These are phyloP conservation scores for Solioccasus polychromus DNA, from an alignment of 768 basidiomycete genomes.

Conservation along the genomic window DNA sequence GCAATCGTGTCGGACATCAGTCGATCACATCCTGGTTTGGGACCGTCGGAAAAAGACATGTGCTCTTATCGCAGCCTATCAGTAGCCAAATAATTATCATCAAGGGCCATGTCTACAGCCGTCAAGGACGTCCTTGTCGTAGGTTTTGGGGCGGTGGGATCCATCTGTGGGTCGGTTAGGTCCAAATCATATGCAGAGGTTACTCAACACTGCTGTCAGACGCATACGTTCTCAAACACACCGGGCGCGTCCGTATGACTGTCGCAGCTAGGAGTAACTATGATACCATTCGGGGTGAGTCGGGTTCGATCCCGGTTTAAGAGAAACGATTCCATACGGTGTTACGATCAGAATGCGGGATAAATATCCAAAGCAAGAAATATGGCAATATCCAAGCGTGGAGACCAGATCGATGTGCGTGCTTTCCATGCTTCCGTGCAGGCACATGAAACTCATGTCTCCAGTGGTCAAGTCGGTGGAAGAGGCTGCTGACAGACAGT, in stretches of 20 bases:
- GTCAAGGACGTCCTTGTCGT: constrained; percentile 54
- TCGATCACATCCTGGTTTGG: too few relatives aligned
- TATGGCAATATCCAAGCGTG: constrained; percentile 58
- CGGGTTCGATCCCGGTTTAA: background rate
- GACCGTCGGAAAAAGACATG: too few relatives aligned
- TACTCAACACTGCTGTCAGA: constrained; percentile 34
- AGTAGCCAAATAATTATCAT: too few relatives aligned
- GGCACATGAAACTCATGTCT: constrained; percentile 1
- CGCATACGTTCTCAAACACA: constrained; percentile 52
- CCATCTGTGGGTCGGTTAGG: too few relatives aligned
- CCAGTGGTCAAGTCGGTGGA: constrained; percentile 58
- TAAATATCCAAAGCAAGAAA: constrained; percentile 55
- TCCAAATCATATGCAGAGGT: background rate
- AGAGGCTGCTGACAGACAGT: constrained; percentile 58
- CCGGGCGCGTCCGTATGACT: constrained; percentile 62
- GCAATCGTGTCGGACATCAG: too few relatives aligned
- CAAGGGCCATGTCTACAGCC: constrained; percentile 10
- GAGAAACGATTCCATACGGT: too few relatives aligned
- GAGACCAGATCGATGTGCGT: constrained; percentile 60
- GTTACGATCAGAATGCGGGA: constrained; percentile 50
- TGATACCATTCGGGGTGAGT: constrained; percentile 48
- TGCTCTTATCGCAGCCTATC: too few relatives aligned
- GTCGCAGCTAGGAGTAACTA: constrained; percentile 73
- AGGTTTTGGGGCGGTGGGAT: constrained; percentile 66
- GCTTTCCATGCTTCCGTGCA: constrained; percentile 16